phyloP scores from a whole-genome alignment of 2,329 filamentous ascomycete genomes.

The Trichoderma gracile region DNA sequence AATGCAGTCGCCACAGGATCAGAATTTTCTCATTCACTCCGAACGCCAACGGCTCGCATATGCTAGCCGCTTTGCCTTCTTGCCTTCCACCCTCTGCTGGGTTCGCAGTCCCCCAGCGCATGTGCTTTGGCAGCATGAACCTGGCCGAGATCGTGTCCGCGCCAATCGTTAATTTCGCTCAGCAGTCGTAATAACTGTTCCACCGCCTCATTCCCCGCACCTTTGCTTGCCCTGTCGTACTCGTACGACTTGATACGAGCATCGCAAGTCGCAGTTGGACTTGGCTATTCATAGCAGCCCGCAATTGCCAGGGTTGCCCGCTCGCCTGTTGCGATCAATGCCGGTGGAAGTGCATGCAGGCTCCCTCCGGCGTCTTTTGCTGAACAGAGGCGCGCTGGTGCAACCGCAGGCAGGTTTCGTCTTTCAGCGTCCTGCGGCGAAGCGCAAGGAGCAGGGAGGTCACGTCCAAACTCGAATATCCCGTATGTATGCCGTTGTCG shows the following conservation, averaged over 20 bases:
- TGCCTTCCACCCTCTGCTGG: background rate
- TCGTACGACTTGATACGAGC: background rate
- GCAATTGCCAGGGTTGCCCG: background rate
- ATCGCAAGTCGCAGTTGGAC: too few species aligned
- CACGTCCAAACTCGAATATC: background rate
- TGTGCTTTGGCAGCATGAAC: slow-evolving; percentile 3
- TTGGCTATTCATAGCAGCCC: background rate
- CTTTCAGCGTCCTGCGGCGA: background rate
- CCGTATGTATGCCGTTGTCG: background rate
- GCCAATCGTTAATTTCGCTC: slow-evolving; percentile 19
- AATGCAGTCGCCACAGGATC: slow-evolving; percentile 15
- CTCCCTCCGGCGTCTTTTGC: slow-evolving; percentile 11
- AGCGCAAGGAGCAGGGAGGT: background rate
- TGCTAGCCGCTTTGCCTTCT: slow-evolving; percentile 10
- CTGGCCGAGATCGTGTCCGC: background rate
- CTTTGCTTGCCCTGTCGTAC: background rate
- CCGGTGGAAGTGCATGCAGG: slow-evolving; percentile 11
- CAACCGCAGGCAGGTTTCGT: background rate
- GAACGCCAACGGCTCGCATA: slow-evolving; percentile 5
- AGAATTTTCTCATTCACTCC: background rate
- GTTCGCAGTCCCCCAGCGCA: background rate
- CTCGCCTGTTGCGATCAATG: slow-evolving; percentile 2
- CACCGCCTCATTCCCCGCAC: slow-evolving; percentile 11
- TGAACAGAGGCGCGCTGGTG: background rate
- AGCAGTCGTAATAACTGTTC: slow-evolving; percentile 7